phyloP scores from a whole-genome alignment of 2,329 filamentous ascomycete species.

The Pseudogymnoascus sp. region DNA sequence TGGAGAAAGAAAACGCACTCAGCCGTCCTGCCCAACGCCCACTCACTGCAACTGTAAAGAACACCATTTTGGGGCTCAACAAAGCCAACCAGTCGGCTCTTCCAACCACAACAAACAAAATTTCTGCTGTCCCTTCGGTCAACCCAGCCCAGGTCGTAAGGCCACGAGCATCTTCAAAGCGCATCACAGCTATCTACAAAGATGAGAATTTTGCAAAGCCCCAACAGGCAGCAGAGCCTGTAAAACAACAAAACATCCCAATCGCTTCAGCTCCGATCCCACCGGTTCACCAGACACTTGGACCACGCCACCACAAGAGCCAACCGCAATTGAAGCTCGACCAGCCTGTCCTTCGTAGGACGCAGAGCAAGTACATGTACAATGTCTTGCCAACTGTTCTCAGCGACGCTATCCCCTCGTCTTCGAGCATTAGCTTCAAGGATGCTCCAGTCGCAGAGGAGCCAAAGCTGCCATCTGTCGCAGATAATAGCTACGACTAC shows the following conservation, averaged over 20 bases:
- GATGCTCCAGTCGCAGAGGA: not conserved
- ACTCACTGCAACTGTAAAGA: slow-evolving; percentile 24
- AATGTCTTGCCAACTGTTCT: slow-evolving; percentile 1
- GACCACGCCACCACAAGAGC: slow-evolving; percentile 24
- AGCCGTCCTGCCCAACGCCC: slow-evolving; percentile 56
- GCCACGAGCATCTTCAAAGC: slow-evolving; percentile 37
- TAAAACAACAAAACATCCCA: slow-evolving; percentile 20
- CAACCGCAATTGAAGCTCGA: slow-evolving; percentile 23
- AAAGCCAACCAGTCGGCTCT: not conserved
- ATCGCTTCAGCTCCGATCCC: slow-evolving; percentile 22
- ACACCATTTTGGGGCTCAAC: slow-evolving; percentile 13
- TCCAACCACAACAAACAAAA: slow-evolving; percentile 9
- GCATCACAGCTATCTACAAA: slow-evolving; percentile 45
- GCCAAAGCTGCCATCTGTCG: not conserved
- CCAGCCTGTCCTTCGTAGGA: slow-evolving; percentile 19
- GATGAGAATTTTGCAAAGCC: slow-evolving; percentile 34
- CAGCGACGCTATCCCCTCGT: not conserved
- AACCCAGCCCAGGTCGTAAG: slow-evolving; percentile 17
- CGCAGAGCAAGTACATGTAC: slow-evolving; percentile 20
- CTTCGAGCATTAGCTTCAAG: not conserved
- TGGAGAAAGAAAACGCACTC: slow-evolving; percentile 36
- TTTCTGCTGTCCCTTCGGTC: slow-evolving; percentile 12
- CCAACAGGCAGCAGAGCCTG: slow-evolving; percentile 2
- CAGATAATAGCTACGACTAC: not conserved
- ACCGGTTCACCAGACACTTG: slow-evolving; percentile 24